Percentiles rank a stretch among this genome's conserved stretches.
Conservation (phyloP, 2,329 filamentous ascomycete species). For the Ascochyta fabae region DNA sequence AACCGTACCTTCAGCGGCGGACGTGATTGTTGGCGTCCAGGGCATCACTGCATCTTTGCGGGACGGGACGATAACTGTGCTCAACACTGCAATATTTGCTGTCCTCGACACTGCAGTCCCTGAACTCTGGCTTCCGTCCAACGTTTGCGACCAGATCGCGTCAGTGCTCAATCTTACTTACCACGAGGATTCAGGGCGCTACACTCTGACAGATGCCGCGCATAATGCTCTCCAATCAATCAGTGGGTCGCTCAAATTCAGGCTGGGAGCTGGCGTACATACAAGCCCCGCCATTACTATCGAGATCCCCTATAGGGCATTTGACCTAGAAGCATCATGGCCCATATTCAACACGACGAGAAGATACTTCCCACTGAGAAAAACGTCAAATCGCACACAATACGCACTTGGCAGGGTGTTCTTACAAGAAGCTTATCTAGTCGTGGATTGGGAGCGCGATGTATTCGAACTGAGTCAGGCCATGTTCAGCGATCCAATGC, state of each 20-base stretch:
- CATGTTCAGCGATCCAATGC: constrained; percentile 45
- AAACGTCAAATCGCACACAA: constrained; percentile 58
- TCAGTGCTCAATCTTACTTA: constrained; percentile 68
- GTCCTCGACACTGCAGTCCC: constrained; percentile 57
- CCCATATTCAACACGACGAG: constrained; percentile 66
- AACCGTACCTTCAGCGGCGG: constrained; percentile 63
- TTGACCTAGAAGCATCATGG: constrained; percentile 54
- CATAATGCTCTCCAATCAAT: constrained; percentile 58
- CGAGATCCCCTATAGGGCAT: constrained; percentile 58
- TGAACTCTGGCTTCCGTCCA: constrained; percentile 56
- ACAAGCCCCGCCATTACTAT: constrained; percentile 46
- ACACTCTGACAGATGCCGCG: constrained; percentile 64
- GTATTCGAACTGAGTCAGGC: constrained; percentile 57
- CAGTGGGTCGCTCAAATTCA: constrained; percentile 54
- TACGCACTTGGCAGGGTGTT: constrained; percentile 72
- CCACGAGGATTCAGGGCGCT: constrained; percentile 68
- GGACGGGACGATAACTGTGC: constrained; percentile 48
- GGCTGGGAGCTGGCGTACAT: constrained; percentile 45
- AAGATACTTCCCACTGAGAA: constrained; percentile 70
- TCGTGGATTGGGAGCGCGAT: constrained; percentile 57
- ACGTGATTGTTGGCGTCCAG: constrained; percentile 65
- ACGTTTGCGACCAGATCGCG: constrained; percentile 70
- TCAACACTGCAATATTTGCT: not conserved
- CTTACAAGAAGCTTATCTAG: constrained; percentile 68
- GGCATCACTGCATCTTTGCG: constrained; percentile 49